Percentiles rank a stretch among this genome's conserved stretches.
phyloP scores from a whole-genome alignment of 768 basidiomycete species.

The Termitomyces sp. region DNA sequence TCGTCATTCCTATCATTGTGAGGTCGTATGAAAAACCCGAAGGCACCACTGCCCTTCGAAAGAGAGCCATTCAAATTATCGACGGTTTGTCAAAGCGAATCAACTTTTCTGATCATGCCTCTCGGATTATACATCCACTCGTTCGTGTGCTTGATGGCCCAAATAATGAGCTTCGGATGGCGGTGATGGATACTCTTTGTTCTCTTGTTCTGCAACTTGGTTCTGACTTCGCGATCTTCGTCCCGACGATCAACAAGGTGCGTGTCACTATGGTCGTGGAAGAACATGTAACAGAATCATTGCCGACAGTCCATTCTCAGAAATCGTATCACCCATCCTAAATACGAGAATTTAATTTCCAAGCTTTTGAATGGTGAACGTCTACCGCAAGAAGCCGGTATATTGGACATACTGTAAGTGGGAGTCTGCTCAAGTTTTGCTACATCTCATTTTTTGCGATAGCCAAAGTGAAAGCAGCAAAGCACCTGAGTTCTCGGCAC shows the following conservation, averaged over 20 bases:
- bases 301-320: conserved; percentile 60
- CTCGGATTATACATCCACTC: conserved; percentile 93
- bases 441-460: conserved; percentile 3
- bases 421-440: background rate
- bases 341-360: conserved; percentile 84
- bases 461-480: conserved; percentile 57
- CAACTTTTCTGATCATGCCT: conserved; percentile 97
- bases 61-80: conserved; percentile 87
- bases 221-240: conserved; percentile 95
- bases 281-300: background rate
- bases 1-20: conserved; percentile 93
- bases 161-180: conserved; percentile 74
- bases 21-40: conserved; percentile 84
- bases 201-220: conserved; percentile 91
- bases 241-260: conserved; percentile 96
- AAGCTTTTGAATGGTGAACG: conserved; percentile 91
- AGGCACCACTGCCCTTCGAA: conserved; percentile 67
- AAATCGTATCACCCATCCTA: conserved; percentile 71
- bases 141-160: conserved; percentile 75
- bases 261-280: conserved; percentile 8
- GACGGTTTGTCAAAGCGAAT: conserved; percentile 87
- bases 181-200: conserved; percentile 91
- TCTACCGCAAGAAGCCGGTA: conserved; percentile 78
- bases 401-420: conserved; percentile 62
- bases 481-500: conserved; percentile 70